phyloP scores from a whole-genome alignment of 2,329 filamentous ascomycete genomes.

The Samsoniella hepiali region DNA sequence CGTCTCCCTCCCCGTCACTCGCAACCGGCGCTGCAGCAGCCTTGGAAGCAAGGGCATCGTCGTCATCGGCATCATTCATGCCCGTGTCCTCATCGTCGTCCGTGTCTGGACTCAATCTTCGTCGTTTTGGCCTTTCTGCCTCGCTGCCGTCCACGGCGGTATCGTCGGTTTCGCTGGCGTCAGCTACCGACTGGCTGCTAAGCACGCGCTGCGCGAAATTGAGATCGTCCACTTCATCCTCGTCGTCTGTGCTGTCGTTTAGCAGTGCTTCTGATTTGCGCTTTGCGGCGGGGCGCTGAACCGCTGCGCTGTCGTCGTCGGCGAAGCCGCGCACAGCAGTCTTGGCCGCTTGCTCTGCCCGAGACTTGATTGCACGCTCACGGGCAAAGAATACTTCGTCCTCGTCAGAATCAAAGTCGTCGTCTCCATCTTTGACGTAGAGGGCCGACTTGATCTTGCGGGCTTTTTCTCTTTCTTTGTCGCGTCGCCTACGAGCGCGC shows the following conservation, averaged over 20 bases:
- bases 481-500: conserved; percentile 57
- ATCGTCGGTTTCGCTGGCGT: conserved; percentile 28
- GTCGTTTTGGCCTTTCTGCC: conserved; percentile 37
- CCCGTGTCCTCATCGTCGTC: conserved; percentile 29
- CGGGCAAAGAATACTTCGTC: conserved; percentile 70
- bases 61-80: conserved; percentile 26
- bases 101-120: conserved; percentile 32
- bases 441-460: conserved; percentile 79
- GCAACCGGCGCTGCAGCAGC: conserved; percentile 17
- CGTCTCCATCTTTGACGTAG: conserved; percentile 80
- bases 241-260: conserved; percentile 28
- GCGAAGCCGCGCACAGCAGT: conserved; percentile 22
- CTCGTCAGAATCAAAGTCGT: conserved; percentile 78
- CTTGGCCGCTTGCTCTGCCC: conserved; percentile 39
- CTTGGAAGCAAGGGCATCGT: conserved; percentile 22
- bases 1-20: conserved; percentile 37
- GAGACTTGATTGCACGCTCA: conserved; percentile 60
- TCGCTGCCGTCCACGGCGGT: conserved; percentile 31
- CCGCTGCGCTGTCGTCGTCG: conserved; percentile 14
- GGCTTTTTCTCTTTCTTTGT: conserved; percentile 72
- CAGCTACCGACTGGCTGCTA: conserved; percentile 25
- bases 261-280: conserved; percentile 27
- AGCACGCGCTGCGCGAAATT: conserved; percentile 25
- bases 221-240: conserved; percentile 25
- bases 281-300: conserved; percentile 26